phyloP scores from a whole-genome alignment of 805 yeast genomes.

The Sugiyamaella smithiae region DNA sequence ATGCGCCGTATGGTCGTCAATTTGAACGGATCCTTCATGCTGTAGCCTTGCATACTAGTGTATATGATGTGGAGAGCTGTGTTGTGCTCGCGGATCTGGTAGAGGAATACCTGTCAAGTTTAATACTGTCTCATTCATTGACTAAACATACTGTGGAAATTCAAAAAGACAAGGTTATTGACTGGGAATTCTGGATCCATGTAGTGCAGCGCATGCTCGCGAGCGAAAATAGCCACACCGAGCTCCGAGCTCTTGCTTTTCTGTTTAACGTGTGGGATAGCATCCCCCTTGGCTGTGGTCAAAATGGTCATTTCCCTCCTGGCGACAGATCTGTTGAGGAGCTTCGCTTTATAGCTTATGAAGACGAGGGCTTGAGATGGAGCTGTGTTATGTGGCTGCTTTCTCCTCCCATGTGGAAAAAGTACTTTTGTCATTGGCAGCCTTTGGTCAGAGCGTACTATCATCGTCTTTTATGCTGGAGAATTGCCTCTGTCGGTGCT shows the following conservation, averaged over 20 bases:
- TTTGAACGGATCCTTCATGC: slow-evolving; percentile 39
- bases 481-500: slow-evolving; percentile 40
- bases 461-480: slow-evolving; percentile 65
- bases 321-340: slow-evolving; percentile 11
- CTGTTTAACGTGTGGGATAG: slow-evolving; percentile 73
- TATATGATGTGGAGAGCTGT: slow-evolving; percentile 38
- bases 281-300: slow-evolving; percentile 35
- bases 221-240: slow-evolving; percentile 59
- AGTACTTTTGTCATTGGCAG: slow-evolving; percentile 72
- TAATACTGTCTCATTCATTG: slow-evolving; percentile 30
- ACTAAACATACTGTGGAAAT: slow-evolving; percentile 27
- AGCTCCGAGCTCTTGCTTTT: slow-evolving; percentile 61
- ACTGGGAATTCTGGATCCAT: slow-evolving; percentile 78
- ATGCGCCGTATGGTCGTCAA: slow-evolving; percentile 31
- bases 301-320: background rate
- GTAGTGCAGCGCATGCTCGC: slow-evolving; percentile 57
- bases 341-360: slow-evolving; percentile 14
- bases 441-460: slow-evolving; percentile 72
- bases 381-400: slow-evolving; percentile 56
- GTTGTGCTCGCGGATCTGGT: slow-evolving; percentile 39
- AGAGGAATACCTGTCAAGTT: slow-evolving; percentile 39
- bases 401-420: slow-evolving; percentile 48
- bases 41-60: slow-evolving; percentile 32
- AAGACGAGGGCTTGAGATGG: slow-evolving; percentile 42
- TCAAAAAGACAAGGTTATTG: slow-evolving; percentile 36